Evolutionary conservation across 768 basidiomycete genomes (phyloP), one percentile per base, ranked within the genome.

Genomic region (Auriscalpium orientale): DNA sequence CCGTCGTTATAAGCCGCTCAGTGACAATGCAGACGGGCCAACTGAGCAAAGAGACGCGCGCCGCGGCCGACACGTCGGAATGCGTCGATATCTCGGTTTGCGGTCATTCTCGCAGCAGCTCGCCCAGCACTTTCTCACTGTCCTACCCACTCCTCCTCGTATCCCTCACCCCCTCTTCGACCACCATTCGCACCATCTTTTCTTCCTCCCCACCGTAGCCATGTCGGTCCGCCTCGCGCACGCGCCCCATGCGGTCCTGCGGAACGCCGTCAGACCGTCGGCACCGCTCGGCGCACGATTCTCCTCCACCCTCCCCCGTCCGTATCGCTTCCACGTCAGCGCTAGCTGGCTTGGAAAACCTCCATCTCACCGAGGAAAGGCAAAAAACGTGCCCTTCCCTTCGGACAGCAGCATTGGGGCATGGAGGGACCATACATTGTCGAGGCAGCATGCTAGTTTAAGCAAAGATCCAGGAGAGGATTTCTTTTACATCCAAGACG

Each of bases 321-420:
- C 87, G 6, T 92, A 84, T 66, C 81, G 71, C 36, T 91, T 93
- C 67, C 82, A 90, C 64, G 74, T 91, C 38, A 89, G 86, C 52
- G 79, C 80, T 15, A 86, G 87, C 68, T 93, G 88, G 85, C 83
- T 82, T 33, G 83, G 82, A 44, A 92, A 92, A 66, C 82, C 87
- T 16, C 67, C 74, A 10, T 62, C n/a, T 36, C 75, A 70, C 58
- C 73, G 59, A 54, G 59, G 40, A 7, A 62, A 62, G 45, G 66
- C 65, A 48, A 57, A 65, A 54, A 68, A 71, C 73, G 58, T 64
- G 71, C 82, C 85, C 0, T 90, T 91, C 63, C 71, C 82, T 0
- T 57, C 73, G 6, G 76, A 85, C 40, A 80, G 78, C 46, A 68
- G 75, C 16, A 77, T 91, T 60, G 85, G 82, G 7, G 66, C 68